Evolutionary conservation across 164 flowering plant genomes (phyloP).

Genomic region (Liriodendron chinense): DNA sequence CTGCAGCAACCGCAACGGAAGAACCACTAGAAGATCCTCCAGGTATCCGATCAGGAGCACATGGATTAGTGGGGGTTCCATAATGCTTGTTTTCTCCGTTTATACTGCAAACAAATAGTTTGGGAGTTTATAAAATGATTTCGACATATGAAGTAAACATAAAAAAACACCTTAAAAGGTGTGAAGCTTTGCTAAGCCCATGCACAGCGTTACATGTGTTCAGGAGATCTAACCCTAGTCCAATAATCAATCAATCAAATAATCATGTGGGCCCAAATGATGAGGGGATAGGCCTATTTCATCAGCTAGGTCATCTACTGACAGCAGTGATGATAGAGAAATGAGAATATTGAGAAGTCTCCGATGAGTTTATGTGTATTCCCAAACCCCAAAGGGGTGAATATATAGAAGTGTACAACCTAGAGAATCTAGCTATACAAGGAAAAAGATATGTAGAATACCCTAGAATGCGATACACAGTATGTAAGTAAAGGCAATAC

Average conservation of each 20-base stretch:
- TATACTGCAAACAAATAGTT: constrained; percentile 45
- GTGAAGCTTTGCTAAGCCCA: not conserved
- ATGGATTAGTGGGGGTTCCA: constrained; percentile 87
- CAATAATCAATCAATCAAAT: not conserved
- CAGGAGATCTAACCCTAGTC: not conserved
- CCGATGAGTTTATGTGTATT: no score
- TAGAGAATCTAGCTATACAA: no score
- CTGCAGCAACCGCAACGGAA: constrained; percentile 86
- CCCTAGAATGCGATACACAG: no score
- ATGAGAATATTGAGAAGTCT: no score
- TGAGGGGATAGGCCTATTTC: not conserved
- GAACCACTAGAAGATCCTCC: constrained; percentile 99
- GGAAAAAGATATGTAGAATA: no score
- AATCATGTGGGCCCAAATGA: not conserved
- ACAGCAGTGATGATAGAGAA: no score
- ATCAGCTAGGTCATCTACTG: not conserved
- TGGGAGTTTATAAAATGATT: not conserved
- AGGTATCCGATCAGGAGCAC: constrained; percentile 74
- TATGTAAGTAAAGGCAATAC: no score
- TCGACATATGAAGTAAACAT: not conserved
- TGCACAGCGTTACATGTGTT: not conserved
- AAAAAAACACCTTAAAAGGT: not conserved
- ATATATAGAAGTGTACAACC: no score
- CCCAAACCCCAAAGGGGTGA: no score
- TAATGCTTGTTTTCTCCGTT: constrained; percentile 87